A percentile compares a stretch with the other conserved stretches of the same genome.
Evolutionary conservation across 805 yeast species (phyloP).

Genomic region (Ogataea kodamae): DNA sequence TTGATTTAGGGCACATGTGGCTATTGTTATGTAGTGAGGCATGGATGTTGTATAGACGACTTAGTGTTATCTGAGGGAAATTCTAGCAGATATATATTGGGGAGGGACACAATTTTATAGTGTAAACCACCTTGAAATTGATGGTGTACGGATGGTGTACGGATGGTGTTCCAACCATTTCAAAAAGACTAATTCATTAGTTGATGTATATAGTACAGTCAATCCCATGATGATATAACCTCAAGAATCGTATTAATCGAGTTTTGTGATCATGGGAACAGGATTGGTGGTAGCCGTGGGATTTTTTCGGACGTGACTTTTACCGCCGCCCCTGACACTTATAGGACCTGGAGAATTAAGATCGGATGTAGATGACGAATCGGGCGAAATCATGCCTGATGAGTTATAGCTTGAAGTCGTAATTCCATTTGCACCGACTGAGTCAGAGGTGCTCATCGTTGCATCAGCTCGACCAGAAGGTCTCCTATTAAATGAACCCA

Average conservation of each 20-base stretch:
- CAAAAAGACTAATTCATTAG: no score
- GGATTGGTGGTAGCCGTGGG: slow-evolving; percentile 26
- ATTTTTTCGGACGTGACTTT: slow-evolving; percentile 15
- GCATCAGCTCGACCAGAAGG: slow-evolving; percentile 37
- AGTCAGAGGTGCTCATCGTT: slow-evolving; percentile 30
- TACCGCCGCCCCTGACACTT: slow-evolving; percentile 7
- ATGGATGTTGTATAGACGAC: slow-evolving; percentile 44
- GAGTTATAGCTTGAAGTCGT: slow-evolving; percentile 68
- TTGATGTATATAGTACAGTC: no score
- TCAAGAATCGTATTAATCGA: no score
- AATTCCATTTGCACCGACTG: slow-evolving; percentile 42
- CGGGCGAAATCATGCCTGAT: slow-evolving; percentile 57
- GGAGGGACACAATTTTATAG: no score
- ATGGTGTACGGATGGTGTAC: no score
- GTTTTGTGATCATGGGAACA: slow-evolving; percentile 31
- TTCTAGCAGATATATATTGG: no score
- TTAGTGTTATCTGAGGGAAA: no score
- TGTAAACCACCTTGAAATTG: no score
- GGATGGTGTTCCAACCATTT: no score
- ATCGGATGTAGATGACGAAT: slow-evolving; percentile 25
- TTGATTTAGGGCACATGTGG: slow-evolving; percentile 94
- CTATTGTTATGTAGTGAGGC: slow-evolving; percentile 85
- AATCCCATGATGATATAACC: no score
- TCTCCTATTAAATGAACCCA: slow-evolving; percentile 17
- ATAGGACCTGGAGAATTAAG: slow-evolving; percentile 12